phyloP scores from a whole-genome alignment of 345 rosid species.

The Citrus reticulata region DNA sequence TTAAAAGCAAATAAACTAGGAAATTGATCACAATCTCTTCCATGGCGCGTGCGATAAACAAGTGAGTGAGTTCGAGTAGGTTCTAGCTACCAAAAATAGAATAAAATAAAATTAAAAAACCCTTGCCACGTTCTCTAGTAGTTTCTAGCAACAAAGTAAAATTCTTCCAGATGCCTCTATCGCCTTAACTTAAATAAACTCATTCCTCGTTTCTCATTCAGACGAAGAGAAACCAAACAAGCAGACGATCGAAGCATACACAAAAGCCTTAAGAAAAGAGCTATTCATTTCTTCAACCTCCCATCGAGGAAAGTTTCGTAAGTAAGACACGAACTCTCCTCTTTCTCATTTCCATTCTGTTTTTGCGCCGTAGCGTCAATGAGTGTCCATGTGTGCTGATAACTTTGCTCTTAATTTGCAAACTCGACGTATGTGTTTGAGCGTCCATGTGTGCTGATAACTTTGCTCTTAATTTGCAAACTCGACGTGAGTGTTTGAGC shows the following conservation, averaged over 20 bases:
- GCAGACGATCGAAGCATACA: neutral
- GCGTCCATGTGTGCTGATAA: too few species aligned
- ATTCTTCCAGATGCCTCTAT: neutral
- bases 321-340: neutral
- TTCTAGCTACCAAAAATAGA: too few species aligned
- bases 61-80: too few species aligned
- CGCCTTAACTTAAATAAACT: neutral
- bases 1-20: too few species aligned
- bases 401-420: neutral
- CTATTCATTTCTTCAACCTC: neutral
- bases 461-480: neutral
- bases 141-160: neutral
- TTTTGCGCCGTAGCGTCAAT: neutral
- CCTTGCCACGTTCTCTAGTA: neutral
- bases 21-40: too few species aligned
- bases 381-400: neutral
- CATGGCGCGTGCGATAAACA: too few species aligned
- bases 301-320: neutral
- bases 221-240: neutral
- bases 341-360: neutral
- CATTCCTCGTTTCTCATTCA: neutral
- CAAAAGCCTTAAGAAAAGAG: neutral
- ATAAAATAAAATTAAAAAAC: too few species aligned
- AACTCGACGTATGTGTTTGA: too few species aligned
- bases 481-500: neutral